These are phyloP conservation scores for Ophiostoma quercus DNA, from an alignment of 2,329 filamentous ascomycete species.

Conservation along the genomic window DNA sequence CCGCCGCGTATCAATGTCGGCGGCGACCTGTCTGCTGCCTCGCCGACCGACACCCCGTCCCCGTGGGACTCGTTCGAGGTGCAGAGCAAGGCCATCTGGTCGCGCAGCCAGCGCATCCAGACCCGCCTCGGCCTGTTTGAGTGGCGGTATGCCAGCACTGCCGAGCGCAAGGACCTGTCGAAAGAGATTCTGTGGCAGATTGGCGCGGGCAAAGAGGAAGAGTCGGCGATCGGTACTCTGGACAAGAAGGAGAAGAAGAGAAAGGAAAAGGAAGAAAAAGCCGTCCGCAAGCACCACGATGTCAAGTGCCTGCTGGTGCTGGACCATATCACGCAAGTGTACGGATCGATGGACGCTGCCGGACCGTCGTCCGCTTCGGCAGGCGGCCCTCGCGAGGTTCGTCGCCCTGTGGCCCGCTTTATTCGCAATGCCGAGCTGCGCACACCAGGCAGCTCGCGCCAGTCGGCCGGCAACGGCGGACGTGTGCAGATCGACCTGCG, in stretches of 20 bases:
- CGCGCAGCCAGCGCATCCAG: constrained; percentile 45
- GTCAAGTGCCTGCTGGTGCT: constrained; percentile 47
- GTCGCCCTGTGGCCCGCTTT: constrained; percentile 40
- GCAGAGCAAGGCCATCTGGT: constrained; percentile 39
- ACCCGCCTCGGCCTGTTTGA: constrained; percentile 46
- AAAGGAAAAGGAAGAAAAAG: constrained; percentile 30
- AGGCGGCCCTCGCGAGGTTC: constrained; percentile 33
- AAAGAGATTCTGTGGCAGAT: constrained; percentile 11
- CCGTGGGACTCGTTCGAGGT: constrained; percentile 33
- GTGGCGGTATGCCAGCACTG: constrained; percentile 51
- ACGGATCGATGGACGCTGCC: background rate
- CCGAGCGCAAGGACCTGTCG: constrained; percentile 40
- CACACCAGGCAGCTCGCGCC: constrained; percentile 36
- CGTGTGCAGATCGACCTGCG: constrained; percentile 37
- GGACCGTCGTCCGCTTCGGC: background rate
- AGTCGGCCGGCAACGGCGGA: constrained; percentile 48
- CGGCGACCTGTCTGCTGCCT: constrained; percentile 22
- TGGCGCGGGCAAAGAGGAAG: background rate
- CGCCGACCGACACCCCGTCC: constrained; percentile 22
- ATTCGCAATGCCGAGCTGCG: constrained; percentile 40
- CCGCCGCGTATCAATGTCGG: constrained; percentile 43
- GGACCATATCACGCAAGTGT: constrained; percentile 39
- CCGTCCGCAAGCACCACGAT: constrained; percentile 29
- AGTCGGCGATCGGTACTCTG: background rate
- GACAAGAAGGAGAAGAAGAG: background rate